Conservation (phyloP, 768 basidiomycete genomes). For the Pulveroboletus ravenelii region DNA sequence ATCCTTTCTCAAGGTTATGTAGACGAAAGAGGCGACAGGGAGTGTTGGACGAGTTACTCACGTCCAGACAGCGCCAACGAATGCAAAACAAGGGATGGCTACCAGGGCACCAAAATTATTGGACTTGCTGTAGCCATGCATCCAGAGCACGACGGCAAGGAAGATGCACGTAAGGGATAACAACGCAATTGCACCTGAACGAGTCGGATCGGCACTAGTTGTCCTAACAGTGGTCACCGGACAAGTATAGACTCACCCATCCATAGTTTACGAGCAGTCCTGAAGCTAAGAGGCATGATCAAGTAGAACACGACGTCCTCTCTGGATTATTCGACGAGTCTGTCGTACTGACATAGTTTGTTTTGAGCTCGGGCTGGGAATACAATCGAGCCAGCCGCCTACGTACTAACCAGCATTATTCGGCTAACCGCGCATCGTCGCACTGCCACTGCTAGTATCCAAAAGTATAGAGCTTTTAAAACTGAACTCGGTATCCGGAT, state of each 20-base stretch:
- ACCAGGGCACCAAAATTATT: conserved; percentile 39
- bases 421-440: not conserved
- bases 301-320: not conserved
- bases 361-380: not conserved
- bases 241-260: conserved; percentile 27
- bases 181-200: conserved; percentile 32
- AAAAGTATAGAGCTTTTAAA: too few relatives aligned
- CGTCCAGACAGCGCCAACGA: conserved; percentile 26
- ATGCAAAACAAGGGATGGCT: conserved; percentile 29
- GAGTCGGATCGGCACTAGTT: not conserved
- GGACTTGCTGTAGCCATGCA: conserved; percentile 31
- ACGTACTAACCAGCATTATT: too few relatives aligned
- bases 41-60: conserved; percentile 13
- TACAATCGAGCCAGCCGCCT: not conserved
- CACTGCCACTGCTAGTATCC: conserved; percentile 11
- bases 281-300: conserved; percentile 42
- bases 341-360: not conserved
- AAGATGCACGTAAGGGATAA: conserved; percentile 33
- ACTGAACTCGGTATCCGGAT: conserved; percentile 1
- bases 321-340: not conserved
- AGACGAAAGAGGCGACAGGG: not conserved
- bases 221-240: not conserved
- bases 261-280: conserved; percentile 38
- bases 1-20: conserved; percentile 18
- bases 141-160: conserved; percentile 34